Conservation (phyloP, 345 rosid species). For the Populus euphratica region DNA sequence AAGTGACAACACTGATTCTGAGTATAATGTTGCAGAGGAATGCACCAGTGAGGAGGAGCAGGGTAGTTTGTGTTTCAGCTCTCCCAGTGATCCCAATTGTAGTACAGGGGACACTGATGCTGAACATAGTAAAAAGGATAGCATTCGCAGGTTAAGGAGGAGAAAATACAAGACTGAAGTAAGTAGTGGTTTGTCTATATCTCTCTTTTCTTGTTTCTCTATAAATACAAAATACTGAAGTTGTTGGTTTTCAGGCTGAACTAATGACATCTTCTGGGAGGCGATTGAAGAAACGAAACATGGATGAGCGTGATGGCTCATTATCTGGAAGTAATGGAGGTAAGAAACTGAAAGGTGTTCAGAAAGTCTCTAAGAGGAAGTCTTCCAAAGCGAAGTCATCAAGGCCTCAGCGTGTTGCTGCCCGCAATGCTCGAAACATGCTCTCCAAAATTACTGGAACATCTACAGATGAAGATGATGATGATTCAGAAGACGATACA, state of each 20-base stretch:
- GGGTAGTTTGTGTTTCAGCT: slow-evolving; percentile 17
- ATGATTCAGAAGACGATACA: slow-evolving; percentile 10
- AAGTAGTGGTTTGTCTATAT: slow-evolving; percentile 1
- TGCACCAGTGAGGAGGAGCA: slow-evolving; percentile 27
- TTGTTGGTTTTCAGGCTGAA: slow-evolving; percentile 14
- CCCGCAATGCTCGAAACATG: slow-evolving; percentile 22
- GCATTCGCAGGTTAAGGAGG: slow-evolving; percentile 22
- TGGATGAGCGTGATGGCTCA: slow-evolving; percentile 3
- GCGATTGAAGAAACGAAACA: slow-evolving; percentile 19
- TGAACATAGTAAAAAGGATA: slow-evolving; percentile 15
- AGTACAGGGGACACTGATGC: slow-evolving; percentile 16
- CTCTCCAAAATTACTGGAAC: slow-evolving; percentile 13
- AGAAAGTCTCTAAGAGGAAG: slow-evolving; percentile 18
- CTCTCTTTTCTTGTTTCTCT: background rate
- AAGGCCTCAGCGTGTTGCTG: slow-evolving; percentile 31
- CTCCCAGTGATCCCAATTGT: slow-evolving; percentile 19
- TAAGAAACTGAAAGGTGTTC: slow-evolving; percentile 24
- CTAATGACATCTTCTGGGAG: slow-evolving; percentile 11
- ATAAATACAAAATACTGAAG: background rate
- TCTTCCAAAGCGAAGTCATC: slow-evolving; percentile 16
- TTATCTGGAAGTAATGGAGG: slow-evolving; percentile 12
- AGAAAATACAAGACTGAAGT: slow-evolving; percentile 21
- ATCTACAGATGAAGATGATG: slow-evolving; percentile 25
- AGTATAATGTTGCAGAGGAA: slow-evolving; percentile 28
- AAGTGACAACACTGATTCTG: slow-evolving; percentile 25